A percentile compares a stretch with the other conserved stretches of the same genome.
These are phyloP conservation scores for Cryptococcus jaspeensis DNA, from an alignment of 1,284 basidiomycete genomes.

Conservation along the genomic window DNA sequence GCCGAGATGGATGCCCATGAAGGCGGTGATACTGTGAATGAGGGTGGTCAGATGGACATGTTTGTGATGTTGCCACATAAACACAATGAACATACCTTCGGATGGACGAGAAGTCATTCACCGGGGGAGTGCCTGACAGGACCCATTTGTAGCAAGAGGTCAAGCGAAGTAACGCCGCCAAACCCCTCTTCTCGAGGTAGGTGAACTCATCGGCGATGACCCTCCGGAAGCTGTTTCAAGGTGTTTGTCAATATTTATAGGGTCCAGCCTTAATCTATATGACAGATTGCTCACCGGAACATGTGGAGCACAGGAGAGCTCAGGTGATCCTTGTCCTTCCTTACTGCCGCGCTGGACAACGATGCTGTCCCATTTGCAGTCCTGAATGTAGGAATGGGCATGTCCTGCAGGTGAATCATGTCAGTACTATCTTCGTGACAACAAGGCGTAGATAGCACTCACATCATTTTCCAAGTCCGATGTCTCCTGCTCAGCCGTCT, in stretches of 20 bases:
- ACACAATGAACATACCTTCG: conserved; percentile 62
- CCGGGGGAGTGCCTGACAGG: conserved; percentile 91
- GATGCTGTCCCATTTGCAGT: conserved; percentile 26
- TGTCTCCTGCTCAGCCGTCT: conserved; percentile 39
- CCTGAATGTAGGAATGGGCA: conserved; percentile 35
- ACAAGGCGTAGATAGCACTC: conserved; percentile 3
- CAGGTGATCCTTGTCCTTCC: conserved; percentile 74
- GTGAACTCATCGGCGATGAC: conserved; percentile 94
- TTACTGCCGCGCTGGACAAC: conserved; percentile 58
- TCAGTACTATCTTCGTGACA: conserved; percentile 21
- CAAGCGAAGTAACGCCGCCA: conserved; percentile 73
- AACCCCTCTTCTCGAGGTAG: conserved; percentile 77
- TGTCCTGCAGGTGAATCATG: not conserved
- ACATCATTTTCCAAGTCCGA: conserved; percentile 54
- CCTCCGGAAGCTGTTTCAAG: conserved; percentile 61
- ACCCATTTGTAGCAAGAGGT: conserved; percentile 85
- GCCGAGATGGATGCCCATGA: conserved; percentile 82
- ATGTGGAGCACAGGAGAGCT: conserved; percentile 80
- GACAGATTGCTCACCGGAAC: conserved; percentile 60
- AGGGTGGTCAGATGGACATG: not conserved
- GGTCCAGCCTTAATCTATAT: not conserved
- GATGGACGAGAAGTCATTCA: conserved; percentile 83
- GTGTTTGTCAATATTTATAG: conserved; percentile 2
- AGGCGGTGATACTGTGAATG: conserved; percentile 67
- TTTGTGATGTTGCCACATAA: too few relatives aligned